Evolutionary conservation across 2,329 filamentous ascomycete species (phyloP).

Genomic region (Colletotrichum tanaceti): DNA sequence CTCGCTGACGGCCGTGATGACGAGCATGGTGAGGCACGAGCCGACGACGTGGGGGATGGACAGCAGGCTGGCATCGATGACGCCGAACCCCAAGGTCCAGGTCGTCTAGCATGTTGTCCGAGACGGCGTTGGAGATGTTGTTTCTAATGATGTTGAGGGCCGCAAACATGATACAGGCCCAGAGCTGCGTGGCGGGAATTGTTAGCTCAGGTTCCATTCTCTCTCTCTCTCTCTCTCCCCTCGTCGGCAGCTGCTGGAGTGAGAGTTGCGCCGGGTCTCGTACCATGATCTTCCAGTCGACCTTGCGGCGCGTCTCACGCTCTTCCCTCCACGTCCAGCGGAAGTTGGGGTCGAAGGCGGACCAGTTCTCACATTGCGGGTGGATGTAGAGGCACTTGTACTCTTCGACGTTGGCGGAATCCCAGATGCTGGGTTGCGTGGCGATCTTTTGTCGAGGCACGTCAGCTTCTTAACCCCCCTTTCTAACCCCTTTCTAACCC

Average conservation of each 20-base stretch:
- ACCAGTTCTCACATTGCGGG: slow-evolving; percentile 52
- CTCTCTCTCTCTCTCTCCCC: too few species aligned
- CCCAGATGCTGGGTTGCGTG: slow-evolving; percentile 53
- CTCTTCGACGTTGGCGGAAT: slow-evolving; percentile 50
- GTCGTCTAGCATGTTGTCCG: slow-evolving; percentile 54
- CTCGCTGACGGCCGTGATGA: slow-evolving; percentile 64
- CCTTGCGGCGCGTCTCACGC: slow-evolving; percentile 44
- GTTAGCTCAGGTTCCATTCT: slow-evolving; percentile 3
- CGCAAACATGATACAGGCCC: slow-evolving; percentile 50
- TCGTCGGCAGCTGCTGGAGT: slow-evolving; percentile 42
- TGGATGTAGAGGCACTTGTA: slow-evolving; percentile 52
- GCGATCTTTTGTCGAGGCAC: slow-evolving; percentile 44
- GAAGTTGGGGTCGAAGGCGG: slow-evolving; percentile 48
- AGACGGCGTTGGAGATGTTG: slow-evolving; percentile 44
- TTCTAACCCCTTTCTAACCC: too few species aligned
- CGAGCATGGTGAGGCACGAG: slow-evolving; percentile 62
- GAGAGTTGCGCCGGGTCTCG: slow-evolving; percentile 40
- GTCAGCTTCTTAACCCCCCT: slow-evolving; percentile 35
- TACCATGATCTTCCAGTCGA: slow-evolving; percentile 53
- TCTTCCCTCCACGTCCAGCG: slow-evolving; percentile 52
- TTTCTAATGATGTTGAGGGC: slow-evolving; percentile 44
- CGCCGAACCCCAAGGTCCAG: slow-evolving; percentile 50
- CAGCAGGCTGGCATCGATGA: slow-evolving; percentile 61
- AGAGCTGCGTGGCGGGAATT: slow-evolving; percentile 2
- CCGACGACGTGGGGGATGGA: slow-evolving; percentile 58